A percentile compares a stretch with the other conserved stretches of the same genome.
phyloP scores from a whole-genome alignment of 1,139 yeast species.

The Blastobotrys apis region DNA sequence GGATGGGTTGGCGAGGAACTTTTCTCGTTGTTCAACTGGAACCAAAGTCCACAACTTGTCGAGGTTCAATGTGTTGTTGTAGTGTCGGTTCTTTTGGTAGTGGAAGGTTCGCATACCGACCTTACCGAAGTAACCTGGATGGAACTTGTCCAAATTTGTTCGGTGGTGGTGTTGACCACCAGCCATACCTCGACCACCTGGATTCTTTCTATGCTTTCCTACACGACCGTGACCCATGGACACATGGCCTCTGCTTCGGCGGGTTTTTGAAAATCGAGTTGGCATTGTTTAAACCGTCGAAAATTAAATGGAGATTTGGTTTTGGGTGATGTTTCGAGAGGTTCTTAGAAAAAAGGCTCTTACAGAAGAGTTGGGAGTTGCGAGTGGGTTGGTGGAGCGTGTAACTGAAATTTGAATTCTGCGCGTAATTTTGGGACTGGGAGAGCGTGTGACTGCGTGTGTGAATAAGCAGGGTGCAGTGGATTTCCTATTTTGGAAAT shows the following conservation, averaged over 20 bases:
- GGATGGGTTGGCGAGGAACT: slow-evolving; percentile 81
- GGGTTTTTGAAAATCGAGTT: slow-evolving; percentile 98
- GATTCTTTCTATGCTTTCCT: slow-evolving; percentile 99
- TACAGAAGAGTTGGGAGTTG: too few species aligned
- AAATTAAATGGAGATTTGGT: too few species aligned
- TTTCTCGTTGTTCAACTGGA: slow-evolving; percentile 92
- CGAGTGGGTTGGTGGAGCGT: too few species aligned
- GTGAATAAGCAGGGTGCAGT: too few species aligned
- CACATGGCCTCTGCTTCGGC: slow-evolving; percentile 99
- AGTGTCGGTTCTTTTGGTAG: slow-evolving; percentile 92
- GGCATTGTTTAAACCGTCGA: slow-evolving; percentile 58
- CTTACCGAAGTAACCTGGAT: slow-evolving; percentile 99
- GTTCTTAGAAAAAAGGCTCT: too few species aligned
- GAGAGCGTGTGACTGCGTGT: too few species aligned
- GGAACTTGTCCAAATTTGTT: slow-evolving; percentile 96
- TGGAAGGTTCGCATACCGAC: slow-evolving; percentile 99
- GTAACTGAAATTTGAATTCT: too few species aligned
- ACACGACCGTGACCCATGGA: slow-evolving; percentile 98
- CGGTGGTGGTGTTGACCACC: slow-evolving; percentile 99
- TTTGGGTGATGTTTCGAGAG: too few species aligned
- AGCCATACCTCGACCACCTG: slow-evolving; percentile 99
- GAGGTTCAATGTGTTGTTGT: slow-evolving; percentile 98
- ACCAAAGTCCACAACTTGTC: slow-evolving; percentile 98
- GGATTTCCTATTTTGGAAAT: too few species aligned
- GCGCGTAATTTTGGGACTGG: too few species aligned